These are phyloP conservation scores for Fomitopsis schrenkii DNA, from an alignment of 1,284 basidiomycete species.

Conservation along the genomic window DNA sequence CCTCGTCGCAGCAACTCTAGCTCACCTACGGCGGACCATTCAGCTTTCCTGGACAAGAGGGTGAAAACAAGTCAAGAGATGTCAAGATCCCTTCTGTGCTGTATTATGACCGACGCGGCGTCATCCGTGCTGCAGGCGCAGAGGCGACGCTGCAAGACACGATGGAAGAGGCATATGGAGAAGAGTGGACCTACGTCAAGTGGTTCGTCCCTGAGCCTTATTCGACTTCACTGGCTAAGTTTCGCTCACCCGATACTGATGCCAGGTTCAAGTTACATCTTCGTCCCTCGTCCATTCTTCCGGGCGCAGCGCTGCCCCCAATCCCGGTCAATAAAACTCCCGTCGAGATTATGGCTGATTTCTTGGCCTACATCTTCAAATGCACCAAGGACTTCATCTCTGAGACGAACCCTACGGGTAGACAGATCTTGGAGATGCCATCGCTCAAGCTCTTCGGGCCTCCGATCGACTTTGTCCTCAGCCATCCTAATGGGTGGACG, in stretches of 20 bases:
- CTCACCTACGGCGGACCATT: too few species aligned
- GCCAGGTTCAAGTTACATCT: conserved; percentile 54
- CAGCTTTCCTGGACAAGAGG: conserved; percentile 40
- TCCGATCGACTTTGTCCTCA: conserved; percentile 31
- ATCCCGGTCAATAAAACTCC: conserved; percentile 43
- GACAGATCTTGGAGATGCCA: conserved; percentile 31
- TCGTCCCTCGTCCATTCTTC: conserved; percentile 25
- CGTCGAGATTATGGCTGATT: conserved; percentile 48
- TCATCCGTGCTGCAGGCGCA: conserved; percentile 46
- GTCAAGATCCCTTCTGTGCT: conserved; percentile 55
- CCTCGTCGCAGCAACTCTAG: not conserved
- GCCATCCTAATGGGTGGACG: conserved; percentile 43
- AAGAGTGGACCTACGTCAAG: conserved; percentile 43
- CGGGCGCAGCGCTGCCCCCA: conserved; percentile 31
- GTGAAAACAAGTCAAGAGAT: conserved; percentile 30
- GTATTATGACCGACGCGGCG: conserved; percentile 45
- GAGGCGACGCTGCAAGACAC: conserved; percentile 42
- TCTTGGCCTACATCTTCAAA: conserved; percentile 42
- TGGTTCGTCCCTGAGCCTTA: conserved; percentile 32
- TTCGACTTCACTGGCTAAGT: not conserved
- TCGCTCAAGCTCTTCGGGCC: conserved; percentile 1
- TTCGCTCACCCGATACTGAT: conserved; percentile 14
- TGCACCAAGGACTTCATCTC: conserved; percentile 43
- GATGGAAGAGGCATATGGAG: conserved; percentile 39
- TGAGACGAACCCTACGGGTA: conserved; percentile 41